These are phyloP conservation scores for Aspergillus jensenii DNA, from an alignment of 2,329 filamentous ascomycete genomes.

Conservation along the genomic window DNA sequence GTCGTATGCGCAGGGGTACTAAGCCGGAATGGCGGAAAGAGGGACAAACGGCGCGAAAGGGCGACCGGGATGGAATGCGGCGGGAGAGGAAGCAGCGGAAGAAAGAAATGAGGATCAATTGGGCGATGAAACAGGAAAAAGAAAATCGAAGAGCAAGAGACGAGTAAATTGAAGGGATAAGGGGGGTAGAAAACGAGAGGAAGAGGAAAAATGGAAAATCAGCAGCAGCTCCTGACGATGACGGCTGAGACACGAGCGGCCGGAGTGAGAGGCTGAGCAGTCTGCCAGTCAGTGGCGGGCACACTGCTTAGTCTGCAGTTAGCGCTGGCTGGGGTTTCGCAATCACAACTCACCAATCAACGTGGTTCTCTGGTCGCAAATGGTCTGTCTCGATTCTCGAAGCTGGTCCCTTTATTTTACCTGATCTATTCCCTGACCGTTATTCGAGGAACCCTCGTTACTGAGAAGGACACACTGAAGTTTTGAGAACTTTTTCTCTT, in stretches of 20 bases:
- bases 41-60: conserved; percentile 5
- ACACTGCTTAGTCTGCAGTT: neutral
- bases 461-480: too few species aligned
- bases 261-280: conserved; percentile 10
- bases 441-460: neutral
- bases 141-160: neutral
- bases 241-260: conserved; percentile 10
- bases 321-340: neutral
- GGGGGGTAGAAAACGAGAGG: neutral
- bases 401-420: neutral
- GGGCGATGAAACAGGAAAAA: neutral
- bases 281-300: neutral
- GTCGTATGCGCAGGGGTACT: neutral
- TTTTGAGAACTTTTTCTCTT: neutral
- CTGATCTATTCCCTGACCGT: neutral
- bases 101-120: neutral
- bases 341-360: neutral
- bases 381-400: neutral
- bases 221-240: neutral
- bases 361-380: neutral
- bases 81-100: neutral
- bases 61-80: conserved; percentile 6
- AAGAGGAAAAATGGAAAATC: neutral
- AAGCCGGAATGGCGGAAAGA: conserved; percentile 14
- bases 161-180: neutral